These are phyloP conservation scores for Alternaria longipes DNA, from an alignment of 2,329 filamentous ascomycete species.

Conservation along the genomic window DNA sequence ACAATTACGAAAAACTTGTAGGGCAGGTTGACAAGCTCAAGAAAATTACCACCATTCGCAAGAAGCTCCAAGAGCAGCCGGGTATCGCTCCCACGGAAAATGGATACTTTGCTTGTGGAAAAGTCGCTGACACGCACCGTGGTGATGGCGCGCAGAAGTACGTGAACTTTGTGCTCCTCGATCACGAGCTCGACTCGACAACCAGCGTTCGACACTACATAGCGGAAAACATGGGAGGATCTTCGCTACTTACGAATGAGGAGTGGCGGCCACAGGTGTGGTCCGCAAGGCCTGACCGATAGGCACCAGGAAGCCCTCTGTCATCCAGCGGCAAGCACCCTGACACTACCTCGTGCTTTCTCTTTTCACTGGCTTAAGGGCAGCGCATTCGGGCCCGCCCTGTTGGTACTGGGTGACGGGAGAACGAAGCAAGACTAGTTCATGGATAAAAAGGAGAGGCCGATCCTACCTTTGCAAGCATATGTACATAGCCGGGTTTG, in stretches of 20 bases:
- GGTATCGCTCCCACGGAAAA: background rate
- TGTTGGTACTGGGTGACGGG: background rate
- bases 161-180: background rate
- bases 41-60: background rate
- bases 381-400: background rate
- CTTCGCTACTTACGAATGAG: conserved; percentile 1
- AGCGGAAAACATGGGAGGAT: background rate
- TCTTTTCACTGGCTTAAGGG: background rate
- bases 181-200: conserved; percentile 1
- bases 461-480: background rate
- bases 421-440: background rate
- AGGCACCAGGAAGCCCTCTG: background rate
- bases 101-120: background rate
- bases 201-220: background rate
- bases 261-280: background rate
- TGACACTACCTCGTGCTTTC: too few relatives aligned
- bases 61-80: background rate
- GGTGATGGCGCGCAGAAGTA: background rate
- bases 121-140: too few relatives aligned
- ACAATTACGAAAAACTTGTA: background rate
- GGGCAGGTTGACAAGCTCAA: background rate
- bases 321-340: background rate
- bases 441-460: background rate
- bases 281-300: background rate
- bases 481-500: background rate